phyloP scores from a whole-genome alignment of 306 rosid genomes.

The Delonix regia region DNA sequence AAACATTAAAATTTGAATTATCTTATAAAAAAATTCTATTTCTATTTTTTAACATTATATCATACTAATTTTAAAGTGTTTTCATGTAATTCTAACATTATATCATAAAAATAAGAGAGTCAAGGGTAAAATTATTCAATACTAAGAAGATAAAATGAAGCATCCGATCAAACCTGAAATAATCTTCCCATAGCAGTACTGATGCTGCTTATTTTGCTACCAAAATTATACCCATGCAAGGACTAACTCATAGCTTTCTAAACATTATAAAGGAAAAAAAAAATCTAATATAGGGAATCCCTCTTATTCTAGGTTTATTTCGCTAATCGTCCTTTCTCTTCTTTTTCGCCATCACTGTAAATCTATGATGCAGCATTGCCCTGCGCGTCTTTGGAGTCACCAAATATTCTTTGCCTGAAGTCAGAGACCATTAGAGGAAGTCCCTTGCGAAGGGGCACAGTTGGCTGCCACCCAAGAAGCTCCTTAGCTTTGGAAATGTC shows the following conservation, averaged over 20 bases:
- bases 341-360: not conserved
- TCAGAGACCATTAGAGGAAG: conserved; percentile 90
- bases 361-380: conserved; percentile 27
- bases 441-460: conserved; percentile 83
- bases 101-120: too few species aligned
- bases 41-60: too few species aligned
- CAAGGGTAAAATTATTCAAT: too few species aligned
- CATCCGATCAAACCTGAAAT: not conserved
- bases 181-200: conserved; percentile 9
- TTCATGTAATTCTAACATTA: too few species aligned
- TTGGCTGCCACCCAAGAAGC: conserved; percentile 89
- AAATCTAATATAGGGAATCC: conserved; percentile 1
- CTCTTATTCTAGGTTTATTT: conserved; percentile 27
- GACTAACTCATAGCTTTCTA: conserved; percentile 23
- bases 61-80: too few species aligned
- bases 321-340: not conserved
- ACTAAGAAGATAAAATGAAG: not conserved
- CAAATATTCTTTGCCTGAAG: conserved; percentile 78
- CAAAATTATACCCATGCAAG: not conserved
- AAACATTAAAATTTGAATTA: too few species aligned
- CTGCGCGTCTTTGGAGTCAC: conserved; percentile 46
- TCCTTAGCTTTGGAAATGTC: conserved; percentile 91
- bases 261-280: not conserved
- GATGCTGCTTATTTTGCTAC: conserved; percentile 39
- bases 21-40: too few species aligned